Base-by-base conservation (phyloP, 2,329 filamentous ascomycete species). In the Coniochaeta hoffmannii region DNA sequence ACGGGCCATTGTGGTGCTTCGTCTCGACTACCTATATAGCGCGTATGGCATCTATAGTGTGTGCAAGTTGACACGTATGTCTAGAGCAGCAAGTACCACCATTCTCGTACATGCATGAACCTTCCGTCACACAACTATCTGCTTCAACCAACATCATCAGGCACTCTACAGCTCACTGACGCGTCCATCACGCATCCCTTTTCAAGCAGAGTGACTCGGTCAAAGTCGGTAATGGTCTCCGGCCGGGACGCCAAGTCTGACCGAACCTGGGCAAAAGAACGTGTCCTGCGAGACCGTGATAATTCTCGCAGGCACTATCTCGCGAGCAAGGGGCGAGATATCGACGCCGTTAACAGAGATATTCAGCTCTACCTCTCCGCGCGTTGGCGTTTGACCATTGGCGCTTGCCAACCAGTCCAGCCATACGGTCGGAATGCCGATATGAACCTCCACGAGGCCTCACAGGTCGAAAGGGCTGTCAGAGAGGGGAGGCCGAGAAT, bases 251-350 rank as follows among this genome's bases (percentile, higher is more conserved):
- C 65, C 4, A 70, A 68, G 61, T 3, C 75, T 71, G 1, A 82
- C 65, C 0, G 67, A 75, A n/a, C 76, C 76, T 2, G 70, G 69
- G 6, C 81, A 65, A 28, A 76, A 70, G 59, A 79, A 72, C 1
- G 75, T 69, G 52, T 81, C 77, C 66, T 81, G 78, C 1, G 78
- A 72, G 7, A 80, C 62, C 4, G 70, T 69, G 30, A 74, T 71
- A 15, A 80, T 65, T 1, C 56, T 50, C 10, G 57, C 50, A 19
- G 65, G 64, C 14, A 67, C 55, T 5, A 46, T 26, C 12, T 65
- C 55, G 31, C 61, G 60, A 1, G 62, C 56, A 8, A 67, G 35
- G 4, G 38, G 56, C 1, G 59, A 53, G 24, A 62, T 56, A 44
- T 76, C 72, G 9, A 77, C 54, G 2, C 68, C 69, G 59, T 80